Conservation (phyloP, 176 grass and related monocot species). For the Hordeum marinum region DNA sequence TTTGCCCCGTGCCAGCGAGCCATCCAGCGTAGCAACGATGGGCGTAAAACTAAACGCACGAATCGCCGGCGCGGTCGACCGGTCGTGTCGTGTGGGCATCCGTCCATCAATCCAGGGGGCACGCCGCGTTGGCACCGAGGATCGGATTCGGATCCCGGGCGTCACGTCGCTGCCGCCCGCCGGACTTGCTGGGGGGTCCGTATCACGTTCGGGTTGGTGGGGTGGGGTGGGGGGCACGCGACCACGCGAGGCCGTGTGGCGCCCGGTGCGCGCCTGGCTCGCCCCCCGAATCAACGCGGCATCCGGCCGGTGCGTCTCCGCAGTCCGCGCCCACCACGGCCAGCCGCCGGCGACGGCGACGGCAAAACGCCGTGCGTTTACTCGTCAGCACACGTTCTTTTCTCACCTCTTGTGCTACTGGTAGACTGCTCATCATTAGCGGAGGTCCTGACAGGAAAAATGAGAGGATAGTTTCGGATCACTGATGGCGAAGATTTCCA, state of each 20-base stretch:
- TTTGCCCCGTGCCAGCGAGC: background rate
- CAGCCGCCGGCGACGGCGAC: background rate
- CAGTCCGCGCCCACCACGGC: background rate
- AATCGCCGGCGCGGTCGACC: background rate
- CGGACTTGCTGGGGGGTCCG: background rate
- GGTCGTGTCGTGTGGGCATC: background rate
- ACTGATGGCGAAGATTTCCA: background rate
- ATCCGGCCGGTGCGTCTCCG: background rate
- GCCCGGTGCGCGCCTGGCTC: background rate
- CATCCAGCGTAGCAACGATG: background rate
- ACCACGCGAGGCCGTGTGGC: background rate
- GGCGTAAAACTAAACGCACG: background rate
- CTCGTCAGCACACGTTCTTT: background rate
- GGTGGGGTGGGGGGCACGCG: background rate
- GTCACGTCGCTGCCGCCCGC: background rate
- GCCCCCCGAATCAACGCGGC: background rate
- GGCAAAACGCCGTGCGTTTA: background rate
- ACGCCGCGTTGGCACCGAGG: background rate
- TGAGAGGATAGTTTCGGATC: background rate
- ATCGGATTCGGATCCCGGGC: background rate
- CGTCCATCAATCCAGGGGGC: background rate
- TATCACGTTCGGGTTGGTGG: background rate
- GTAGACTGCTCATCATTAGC: background rate
- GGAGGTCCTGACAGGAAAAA: rapidly evolving
- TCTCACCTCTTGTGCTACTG: background rate